phyloP scores from a whole-genome alignment of 805 yeast species.

The Ogataea sp. region DNA sequence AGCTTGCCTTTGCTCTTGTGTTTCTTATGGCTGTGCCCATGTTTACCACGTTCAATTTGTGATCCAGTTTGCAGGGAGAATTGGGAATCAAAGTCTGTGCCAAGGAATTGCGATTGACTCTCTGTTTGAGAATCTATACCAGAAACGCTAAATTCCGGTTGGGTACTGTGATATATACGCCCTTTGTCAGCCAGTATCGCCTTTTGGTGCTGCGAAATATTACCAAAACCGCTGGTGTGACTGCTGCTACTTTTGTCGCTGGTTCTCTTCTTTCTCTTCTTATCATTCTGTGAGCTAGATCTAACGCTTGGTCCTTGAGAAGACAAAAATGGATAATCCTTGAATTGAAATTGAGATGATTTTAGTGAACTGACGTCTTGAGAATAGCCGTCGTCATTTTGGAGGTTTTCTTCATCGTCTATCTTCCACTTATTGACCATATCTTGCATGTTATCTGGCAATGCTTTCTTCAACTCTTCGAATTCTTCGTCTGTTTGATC shows the following conservation, averaged over 20 bases:
- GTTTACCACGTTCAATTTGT: not conserved
- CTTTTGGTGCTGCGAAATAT: no score
- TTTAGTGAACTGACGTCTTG: no score
- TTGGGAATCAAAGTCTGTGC: no score
- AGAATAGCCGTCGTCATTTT: not conserved
- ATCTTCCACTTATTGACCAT: constrained; percentile 14
- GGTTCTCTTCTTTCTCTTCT: no score
- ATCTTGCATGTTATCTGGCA: constrained; percentile 5
- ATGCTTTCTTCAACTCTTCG: constrained; percentile 1
- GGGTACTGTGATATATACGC: not conserved
- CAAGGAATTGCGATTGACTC: no score
- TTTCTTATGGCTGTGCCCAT: constrained; percentile 1
- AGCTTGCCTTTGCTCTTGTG: constrained; percentile 1
- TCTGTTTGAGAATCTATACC: not conserved
- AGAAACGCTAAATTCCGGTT: not conserved
- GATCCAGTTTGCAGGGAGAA: no score
- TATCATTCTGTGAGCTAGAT: no score
- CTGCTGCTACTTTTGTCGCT: no score
- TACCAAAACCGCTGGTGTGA: no score
- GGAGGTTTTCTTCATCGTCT: not conserved
- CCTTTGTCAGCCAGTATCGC: not conserved
- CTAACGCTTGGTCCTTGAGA: no score
- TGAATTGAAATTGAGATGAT: no score
- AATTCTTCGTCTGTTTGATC: not conserved
- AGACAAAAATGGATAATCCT: no score